Base-by-base conservation (phyloP, 306 rosid species). In the Luffa aegyptiaca region DNA sequence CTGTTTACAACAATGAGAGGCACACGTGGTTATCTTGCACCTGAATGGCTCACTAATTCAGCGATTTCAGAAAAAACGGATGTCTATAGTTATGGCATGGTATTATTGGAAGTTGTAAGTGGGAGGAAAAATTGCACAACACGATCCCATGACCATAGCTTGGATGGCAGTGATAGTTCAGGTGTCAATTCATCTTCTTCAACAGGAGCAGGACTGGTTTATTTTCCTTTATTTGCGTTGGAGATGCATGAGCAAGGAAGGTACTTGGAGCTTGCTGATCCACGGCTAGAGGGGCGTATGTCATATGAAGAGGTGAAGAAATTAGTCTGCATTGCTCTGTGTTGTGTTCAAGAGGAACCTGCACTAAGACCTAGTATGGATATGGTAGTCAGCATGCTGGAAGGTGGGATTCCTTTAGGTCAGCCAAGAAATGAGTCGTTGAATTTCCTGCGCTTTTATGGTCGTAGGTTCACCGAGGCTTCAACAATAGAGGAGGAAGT, bases 1-100 rank as follows among this genome's bases (percentile, higher is more conserved):
- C 86, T 94, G 17, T 94, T 94, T 84, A 94, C 98, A 75, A 94
- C 97, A 20, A 92, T 94, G 97, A 86, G 97, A 88, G 97, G 97
- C 72, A 94, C 98, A 1, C 95, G 97, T 1, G 97, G 98, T 20
- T 92, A 94, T 69, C 97, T 94, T 45, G 97, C 95, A 52, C 98
- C 98, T 3, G 97, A 94, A 84, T 94, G 98, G 97, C 95, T 94
- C 3, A 94, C 98, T 1, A 94, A 88, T 81, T 83, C 97, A 0
- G 93, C 97, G 6, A 92, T 94, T 46, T 85, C 98, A 0, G 98
- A 94, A 21, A 94, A 86, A 77, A 91, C 97, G 11, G 98, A 94
- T 62, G 98, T 92, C 26, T 94, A 94, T 41, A 91, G 97, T 82
- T 94, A 78, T 68, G 97, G 98, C 81, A 94, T 94, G 98, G 97